These are phyloP conservation scores for Cystobasidium tubakii DNA, from an alignment of 768 basidiomycete genomes.

Conservation along the genomic window DNA sequence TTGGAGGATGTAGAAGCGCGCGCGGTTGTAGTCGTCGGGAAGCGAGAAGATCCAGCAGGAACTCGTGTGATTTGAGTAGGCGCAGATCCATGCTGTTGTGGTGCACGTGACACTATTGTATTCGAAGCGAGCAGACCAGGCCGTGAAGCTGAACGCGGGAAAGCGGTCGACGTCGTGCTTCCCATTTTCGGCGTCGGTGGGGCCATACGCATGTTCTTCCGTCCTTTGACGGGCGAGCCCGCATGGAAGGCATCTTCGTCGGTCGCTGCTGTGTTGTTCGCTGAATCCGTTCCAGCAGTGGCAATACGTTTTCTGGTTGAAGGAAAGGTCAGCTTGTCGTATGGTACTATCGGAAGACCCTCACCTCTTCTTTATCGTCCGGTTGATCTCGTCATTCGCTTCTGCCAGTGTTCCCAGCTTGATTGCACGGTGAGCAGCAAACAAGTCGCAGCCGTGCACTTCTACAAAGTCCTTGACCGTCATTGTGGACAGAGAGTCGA, in stretches of 20 bases:
- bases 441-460: not conserved
- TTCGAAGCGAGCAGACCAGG: not conserved
- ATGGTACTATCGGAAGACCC: not conserved
- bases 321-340: no score
- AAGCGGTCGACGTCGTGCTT: not conserved
- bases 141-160: slow-evolving; percentile 1
- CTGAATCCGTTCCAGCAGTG: slow-evolving; percentile 11
- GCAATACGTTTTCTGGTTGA: slow-evolving; percentile 28
- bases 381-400: slow-evolving; percentile 9
- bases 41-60: not conserved
- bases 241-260: slow-evolving; percentile 4
- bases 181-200: slow-evolving; percentile 8
- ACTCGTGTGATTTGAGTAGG: not conserved
- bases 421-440: slow-evolving; percentile 1
- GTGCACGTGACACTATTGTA: slow-evolving; percentile 8
- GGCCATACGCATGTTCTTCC: slow-evolving; percentile 33
- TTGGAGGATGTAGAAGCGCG: not conserved
- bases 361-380: slow-evolving; percentile 12
- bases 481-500: not conserved
- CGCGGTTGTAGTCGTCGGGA: not conserved
- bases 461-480: slow-evolving; percentile 3
- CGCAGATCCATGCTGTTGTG: not conserved
- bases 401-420: not conserved
- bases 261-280: slow-evolving; percentile 9
- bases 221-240: slow-evolving; percentile 13